phyloP scores from a whole-genome alignment of 345 rosid genomes.

The Eucalyptus marginata region DNA sequence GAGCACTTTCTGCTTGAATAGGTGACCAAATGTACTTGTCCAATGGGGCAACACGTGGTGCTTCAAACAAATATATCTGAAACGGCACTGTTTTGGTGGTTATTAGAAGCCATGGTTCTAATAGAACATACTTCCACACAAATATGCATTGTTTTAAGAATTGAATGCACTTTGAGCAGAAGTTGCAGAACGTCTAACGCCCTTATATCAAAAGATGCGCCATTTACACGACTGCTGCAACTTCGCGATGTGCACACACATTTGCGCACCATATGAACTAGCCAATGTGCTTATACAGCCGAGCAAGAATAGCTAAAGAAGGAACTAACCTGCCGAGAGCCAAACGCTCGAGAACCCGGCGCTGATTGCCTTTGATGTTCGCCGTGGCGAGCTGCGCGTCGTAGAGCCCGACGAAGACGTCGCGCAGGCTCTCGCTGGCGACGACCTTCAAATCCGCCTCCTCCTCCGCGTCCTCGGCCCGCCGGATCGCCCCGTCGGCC shows the following conservation, averaged over 20 bases:
- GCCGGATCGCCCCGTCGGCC: background rate
- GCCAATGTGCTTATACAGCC: background rate
- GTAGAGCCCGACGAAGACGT: slow-evolving; percentile 9
- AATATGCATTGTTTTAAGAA: background rate
- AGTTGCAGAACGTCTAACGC: background rate
- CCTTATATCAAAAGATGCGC: background rate
- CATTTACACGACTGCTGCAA: background rate
- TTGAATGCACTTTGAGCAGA: background rate
- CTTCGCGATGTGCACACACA: background rate
- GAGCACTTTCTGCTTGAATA: background rate
- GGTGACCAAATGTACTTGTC: background rate
- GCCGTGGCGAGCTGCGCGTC: background rate
- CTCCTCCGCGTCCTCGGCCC: slow-evolving; percentile 6
- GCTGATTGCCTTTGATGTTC: background rate
- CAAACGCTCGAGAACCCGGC: slow-evolving; percentile 4
- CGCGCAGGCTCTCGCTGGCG: slow-evolving; percentile 5
- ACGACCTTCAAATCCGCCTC: background rate
- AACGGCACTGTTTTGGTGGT: background rate
- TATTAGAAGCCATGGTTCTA: background rate
- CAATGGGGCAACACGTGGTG: background rate
- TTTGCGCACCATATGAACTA: background rate
- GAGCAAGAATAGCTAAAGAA: background rate
- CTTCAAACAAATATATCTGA: background rate
- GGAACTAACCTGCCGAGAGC: background rate
- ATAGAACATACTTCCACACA: background rate